A percentile compares a stretch with the other conserved stretches of the same genome.
phyloP scores from a whole-genome alignment of 2,329 filamentous ascomycete species.

The Seiridium unicorne region DNA sequence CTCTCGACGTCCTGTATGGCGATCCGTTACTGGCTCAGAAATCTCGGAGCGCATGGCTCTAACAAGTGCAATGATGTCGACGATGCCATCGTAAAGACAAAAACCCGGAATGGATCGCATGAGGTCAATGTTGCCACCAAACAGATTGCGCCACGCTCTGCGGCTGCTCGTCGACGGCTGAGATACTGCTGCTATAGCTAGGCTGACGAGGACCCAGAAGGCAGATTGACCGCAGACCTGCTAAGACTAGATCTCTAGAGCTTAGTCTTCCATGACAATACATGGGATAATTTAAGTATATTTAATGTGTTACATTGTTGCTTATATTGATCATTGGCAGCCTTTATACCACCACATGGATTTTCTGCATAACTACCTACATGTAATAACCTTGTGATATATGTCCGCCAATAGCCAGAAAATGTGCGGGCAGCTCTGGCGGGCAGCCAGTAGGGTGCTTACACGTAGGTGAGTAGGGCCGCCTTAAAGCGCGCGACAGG shows the following conservation, averaged over 20 bases:
- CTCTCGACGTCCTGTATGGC: not conserved
- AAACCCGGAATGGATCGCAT: not conserved
- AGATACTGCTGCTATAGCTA: not conserved
- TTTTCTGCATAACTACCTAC: too few relatives aligned
- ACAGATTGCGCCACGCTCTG: not conserved
- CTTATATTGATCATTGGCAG: too few relatives aligned
- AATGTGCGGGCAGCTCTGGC: too few relatives aligned
- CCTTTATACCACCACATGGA: too few relatives aligned
- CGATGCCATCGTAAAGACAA: not conserved
- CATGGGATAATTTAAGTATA: too few relatives aligned
- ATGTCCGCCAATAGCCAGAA: too few relatives aligned
- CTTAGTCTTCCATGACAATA: too few relatives aligned
- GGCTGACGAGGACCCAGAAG: not conserved
- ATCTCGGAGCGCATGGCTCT: not conserved
- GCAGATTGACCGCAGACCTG: not conserved
- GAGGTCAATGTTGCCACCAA: not conserved
- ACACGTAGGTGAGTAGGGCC: too few relatives aligned
- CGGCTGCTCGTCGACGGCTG: not conserved
- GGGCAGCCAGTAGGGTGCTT: too few relatives aligned
- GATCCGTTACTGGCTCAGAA: not conserved
- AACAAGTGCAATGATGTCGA: not conserved
- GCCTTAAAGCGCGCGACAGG: too few relatives aligned
- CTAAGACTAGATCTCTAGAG: not conserved
- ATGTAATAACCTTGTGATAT: too few relatives aligned
- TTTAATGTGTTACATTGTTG: too few relatives aligned